phyloP scores from a whole-genome alignment of 768 basidiomycete species.

The Suillus brevipes region DNA sequence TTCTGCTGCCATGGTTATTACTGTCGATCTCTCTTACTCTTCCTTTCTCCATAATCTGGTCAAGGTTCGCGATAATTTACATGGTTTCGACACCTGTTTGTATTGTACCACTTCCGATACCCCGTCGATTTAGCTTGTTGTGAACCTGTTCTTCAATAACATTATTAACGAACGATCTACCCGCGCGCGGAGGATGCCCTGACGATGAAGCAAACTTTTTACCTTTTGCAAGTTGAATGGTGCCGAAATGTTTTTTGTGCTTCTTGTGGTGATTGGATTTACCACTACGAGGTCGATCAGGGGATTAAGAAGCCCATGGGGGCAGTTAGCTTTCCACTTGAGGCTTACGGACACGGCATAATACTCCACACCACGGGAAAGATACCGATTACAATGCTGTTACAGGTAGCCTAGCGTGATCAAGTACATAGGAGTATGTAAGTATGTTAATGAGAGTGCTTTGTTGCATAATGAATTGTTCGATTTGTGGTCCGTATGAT shows the following conservation, averaged over 20 bases:
- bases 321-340: neutral
- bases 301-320: conserved; percentile 6
- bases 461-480: neutral
- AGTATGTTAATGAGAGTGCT: neutral
- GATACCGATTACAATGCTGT: neutral
- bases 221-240: conserved; percentile 12
- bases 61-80: conserved; percentile 3
- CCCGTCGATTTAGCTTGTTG: conserved; percentile 12
- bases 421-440: neutral
- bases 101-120: conserved; percentile 9
- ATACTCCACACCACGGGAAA: neutral
- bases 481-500: neutral
- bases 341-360: conserved; percentile 3
- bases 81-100: neutral
- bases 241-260: conserved; percentile 15
- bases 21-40: conserved; percentile 16
- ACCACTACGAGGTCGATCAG: conserved; percentile 10
- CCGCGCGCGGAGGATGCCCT: neutral
- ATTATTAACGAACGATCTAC: neutral
- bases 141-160: neutral
- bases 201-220: neutral
- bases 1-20: conserved; percentile 31
- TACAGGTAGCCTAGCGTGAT: too few relatives aligned
- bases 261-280: conserved; percentile 11
- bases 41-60: conserved; percentile 7